Base-by-base conservation (phyloP, 768 basidiomycete species). In the Tylopilus vinaceipallidus region DNA sequence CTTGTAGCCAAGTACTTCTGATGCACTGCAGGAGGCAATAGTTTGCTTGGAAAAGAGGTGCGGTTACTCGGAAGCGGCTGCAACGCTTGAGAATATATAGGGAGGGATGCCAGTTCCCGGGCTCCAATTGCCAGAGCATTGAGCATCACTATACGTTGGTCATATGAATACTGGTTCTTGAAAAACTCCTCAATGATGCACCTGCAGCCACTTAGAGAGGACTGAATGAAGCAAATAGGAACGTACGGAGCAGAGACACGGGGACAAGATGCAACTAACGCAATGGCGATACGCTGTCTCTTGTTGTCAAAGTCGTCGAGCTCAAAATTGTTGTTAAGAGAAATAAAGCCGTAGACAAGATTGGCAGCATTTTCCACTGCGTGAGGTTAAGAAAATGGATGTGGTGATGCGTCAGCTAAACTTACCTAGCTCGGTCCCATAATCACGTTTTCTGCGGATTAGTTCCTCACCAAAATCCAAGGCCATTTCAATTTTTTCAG, bases 131-230 rank as follows among this genome's bases (percentile, higher is more conserved):
- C 91, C 11, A 99, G 73, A 1, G 92, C 87, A 53, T 89, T 93
- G 19, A 98, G 76, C 56, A 94, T 91, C 10, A 82, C 80, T 53
- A 81, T 88, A 8, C 95, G 85, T 58, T 98, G 94, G 26, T 84
- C 78, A 16, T 82, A 79, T 0, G 97, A 95, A 67, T 95, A 97
- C 55, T 95, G 91, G 41, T 88, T 89, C 57, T 85, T 85, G 73
- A 98, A 99, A 68, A 93, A 95, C 61, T 97, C 91, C 64, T 95
- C 92, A 45, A 91, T 84, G 10, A 98, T 73, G 29, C 81, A 77
- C 3, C 95, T 97, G 61, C 10, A 47, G 39, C 29, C 29, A 36
- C 8, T 63, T 34, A 47, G 53, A 37, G 4, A 52, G 17, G 16
- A 45, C 6, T 9, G 10, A 23, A 35, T 3, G 17, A 5, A 29